Base-by-base conservation (phyloP, 768 basidiomycete species). In the Suillus tomentosus region DNA sequence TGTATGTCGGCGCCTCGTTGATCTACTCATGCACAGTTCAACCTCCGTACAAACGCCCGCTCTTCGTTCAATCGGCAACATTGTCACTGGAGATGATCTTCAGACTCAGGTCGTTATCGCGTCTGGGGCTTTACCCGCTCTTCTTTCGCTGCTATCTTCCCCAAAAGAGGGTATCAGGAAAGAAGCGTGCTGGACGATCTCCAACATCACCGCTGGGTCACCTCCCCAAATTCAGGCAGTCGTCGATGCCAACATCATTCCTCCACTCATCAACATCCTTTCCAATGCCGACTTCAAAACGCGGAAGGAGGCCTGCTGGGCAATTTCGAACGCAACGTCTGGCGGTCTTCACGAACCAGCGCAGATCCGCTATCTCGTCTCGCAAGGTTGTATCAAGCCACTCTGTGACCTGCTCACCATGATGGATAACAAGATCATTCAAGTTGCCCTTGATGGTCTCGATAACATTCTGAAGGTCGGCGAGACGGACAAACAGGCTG, bases 391-490 rank as follows among this genome's bases (percentile, higher is more conserved):
- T 81, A 98, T 99, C 81, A 98, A 98, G 79, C 97, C 97, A 17
- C 83, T 99, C 36, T 99, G 97, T 75, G 97, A 99, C 72, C 81
- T 99, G 60, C 84, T 99, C 64, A 90, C 88, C 34, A 96, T 95
- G 85, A 96, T 98, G 95, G 97, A 99, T 80, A 99, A 99, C 86
- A 99, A 99, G 83, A 97, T 99, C 70, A 99, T 99, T 70, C 92
- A 95, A 78, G 96, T 99, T 47, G 96, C 96, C 22, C 87, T 99
- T 54, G 97, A 99, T 74, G 97, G 97, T 61, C 84, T 99, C 57
- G 97, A 99, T 79, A 99, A 99, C 78, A 95, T 99, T 71, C 81
- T 99, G 69, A 98, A 97, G 79, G 91, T 99, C 67, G 96, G 97
- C 50, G 96, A 99, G 79, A 87, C 90, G 72, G 97, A 99, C 79